Percentiles rank a stretch among this genome's conserved stretches.
Evolutionary conservation across 2,329 filamentous ascomycete genomes (phyloP).

Genomic region (Helicocarpus griseus): DNA sequence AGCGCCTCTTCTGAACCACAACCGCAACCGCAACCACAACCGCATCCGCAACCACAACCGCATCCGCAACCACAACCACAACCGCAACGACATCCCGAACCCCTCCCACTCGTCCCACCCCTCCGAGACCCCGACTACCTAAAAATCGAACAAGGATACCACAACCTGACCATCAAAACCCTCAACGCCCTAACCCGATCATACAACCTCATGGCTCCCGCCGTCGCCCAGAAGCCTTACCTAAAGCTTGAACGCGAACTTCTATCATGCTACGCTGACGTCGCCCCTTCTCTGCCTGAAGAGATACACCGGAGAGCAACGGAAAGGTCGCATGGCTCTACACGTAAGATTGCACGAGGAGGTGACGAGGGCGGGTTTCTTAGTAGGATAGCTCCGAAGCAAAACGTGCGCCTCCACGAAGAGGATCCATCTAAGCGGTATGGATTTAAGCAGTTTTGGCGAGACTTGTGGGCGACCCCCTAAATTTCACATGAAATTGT

Average conservation of each 20-base stretch:
- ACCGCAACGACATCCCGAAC: constrained; percentile 1
- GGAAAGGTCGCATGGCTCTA: constrained; percentile 20
- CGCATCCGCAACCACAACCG: too few species aligned
- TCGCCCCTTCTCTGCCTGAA: constrained; percentile 64
- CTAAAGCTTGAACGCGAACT: constrained; percentile 76
- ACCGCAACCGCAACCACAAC: too few species aligned
- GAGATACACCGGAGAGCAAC: constrained; percentile 63
- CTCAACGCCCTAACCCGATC: constrained; percentile 73
- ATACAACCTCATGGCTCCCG: constrained; percentile 92
- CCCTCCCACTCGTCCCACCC: constrained; percentile 42
- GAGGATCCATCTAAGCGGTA: constrained; percentile 62
- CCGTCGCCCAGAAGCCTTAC: constrained; percentile 87
- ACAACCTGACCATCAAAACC: constrained; percentile 63
- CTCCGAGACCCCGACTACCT: constrained; percentile 77
- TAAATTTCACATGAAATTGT: not conserved
- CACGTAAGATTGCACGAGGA: constrained; percentile 9
- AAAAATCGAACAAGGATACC: constrained; percentile 60
- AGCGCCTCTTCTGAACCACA: too few species aligned
- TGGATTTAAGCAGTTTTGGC: constrained; percentile 83
- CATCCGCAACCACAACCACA: not conserved
- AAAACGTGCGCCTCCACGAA: constrained; percentile 57
- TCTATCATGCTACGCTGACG: constrained; percentile 69
- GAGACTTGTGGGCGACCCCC: constrained; percentile 55
- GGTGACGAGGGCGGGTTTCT: constrained; percentile 46
- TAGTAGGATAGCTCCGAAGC: constrained; percentile 45